Evolutionary conservation across 2,329 filamentous ascomycete species (phyloP).

Genomic region (Tolypocladium ophioglossoides): DNA sequence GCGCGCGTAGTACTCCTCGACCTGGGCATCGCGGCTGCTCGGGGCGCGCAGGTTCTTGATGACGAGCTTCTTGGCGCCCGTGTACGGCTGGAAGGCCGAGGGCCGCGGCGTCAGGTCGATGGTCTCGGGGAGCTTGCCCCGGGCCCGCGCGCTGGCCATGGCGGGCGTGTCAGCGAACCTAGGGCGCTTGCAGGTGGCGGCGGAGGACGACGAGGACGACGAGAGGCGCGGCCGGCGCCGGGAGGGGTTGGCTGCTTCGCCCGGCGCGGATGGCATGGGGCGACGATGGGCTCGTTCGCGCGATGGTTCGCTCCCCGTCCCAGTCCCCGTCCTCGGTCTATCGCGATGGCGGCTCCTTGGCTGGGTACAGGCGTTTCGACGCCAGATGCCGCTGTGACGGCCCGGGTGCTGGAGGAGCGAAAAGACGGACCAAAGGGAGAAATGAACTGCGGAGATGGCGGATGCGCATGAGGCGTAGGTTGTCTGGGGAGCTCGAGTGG

Average conservation of each 20-base stretch:
- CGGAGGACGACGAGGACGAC: slow-evolving; percentile 15
- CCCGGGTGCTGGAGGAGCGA: too few species aligned
- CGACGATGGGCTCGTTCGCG: neutral
- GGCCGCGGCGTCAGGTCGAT: slow-evolving; percentile 23
- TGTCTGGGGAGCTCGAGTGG: neutral
- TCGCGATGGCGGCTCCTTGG: neutral
- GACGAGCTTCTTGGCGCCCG: slow-evolving; percentile 75
- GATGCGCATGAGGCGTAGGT: neutral
- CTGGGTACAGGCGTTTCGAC: neutral
- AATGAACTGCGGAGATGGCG: neutral
- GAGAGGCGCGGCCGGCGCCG: slow-evolving; percentile 27
- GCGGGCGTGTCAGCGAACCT: slow-evolving; percentile 14
- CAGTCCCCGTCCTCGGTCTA: neutral
- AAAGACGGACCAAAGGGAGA: neutral
- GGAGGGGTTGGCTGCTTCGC: slow-evolving; percentile 20
- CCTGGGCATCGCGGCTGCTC: slow-evolving; percentile 45
- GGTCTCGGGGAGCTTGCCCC: slow-evolving; percentile 28
- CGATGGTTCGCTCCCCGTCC: neutral
- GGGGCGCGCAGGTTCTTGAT: slow-evolving; percentile 79
- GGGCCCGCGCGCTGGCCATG: slow-evolving; percentile 26
- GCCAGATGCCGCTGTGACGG: neutral
- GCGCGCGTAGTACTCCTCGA: slow-evolving; percentile 67
- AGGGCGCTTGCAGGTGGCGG: slow-evolving; percentile 19
- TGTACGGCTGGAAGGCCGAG: slow-evolving; percentile 56
- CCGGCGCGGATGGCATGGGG: slow-evolving; percentile 23